A percentile compares a stretch with the other conserved stretches of the same genome.
Conservation (phyloP, 1,284 basidiomycete species). For the Golubevia sp. region DNA sequence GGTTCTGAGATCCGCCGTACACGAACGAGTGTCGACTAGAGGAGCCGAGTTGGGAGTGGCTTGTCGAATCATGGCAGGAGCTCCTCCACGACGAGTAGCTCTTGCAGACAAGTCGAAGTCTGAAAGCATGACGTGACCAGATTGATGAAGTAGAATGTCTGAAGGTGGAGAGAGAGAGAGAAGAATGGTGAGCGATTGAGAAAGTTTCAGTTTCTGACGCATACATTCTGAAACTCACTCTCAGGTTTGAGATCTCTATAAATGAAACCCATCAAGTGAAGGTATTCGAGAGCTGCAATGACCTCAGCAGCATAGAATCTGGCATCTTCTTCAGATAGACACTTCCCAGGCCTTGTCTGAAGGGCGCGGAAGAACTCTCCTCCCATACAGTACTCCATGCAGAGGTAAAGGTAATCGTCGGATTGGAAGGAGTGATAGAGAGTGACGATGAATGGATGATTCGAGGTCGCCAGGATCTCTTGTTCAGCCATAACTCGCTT, state of each 20-base stretch:
- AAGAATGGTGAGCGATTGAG: neutral
- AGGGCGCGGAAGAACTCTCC: constrained; percentile 95
- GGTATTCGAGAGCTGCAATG: neutral
- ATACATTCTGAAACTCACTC: neutral
- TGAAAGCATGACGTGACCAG: constrained; percentile 58
- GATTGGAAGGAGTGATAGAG: constrained; percentile 61
- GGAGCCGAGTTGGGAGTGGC: constrained; percentile 51
- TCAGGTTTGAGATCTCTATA: neutral
- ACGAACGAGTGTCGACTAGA: constrained; percentile 57
- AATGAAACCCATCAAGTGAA: neutral
- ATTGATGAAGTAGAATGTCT: constrained; percentile 55
- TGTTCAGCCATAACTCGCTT: constrained; percentile 59
- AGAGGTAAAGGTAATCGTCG: constrained; percentile 57
- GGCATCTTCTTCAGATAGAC: neutral
- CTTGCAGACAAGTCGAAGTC: constrained; percentile 60
- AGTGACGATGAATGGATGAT: constrained; percentile 60
- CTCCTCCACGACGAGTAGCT: constrained; percentile 49
- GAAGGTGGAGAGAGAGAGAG: neutral
- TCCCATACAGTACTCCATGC: constrained; percentile 85
- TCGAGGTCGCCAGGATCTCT: constrained; percentile 52
- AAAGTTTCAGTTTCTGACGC: neutral
- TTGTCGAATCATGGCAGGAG: constrained; percentile 56
- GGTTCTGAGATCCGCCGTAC: constrained; percentile 59
- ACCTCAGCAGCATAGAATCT: neutral
- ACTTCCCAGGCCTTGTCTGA: neutral